Evolutionary conservation across 768 basidiomycete genomes (phyloP).

Genomic region (Peribolospora baueri): DNA sequence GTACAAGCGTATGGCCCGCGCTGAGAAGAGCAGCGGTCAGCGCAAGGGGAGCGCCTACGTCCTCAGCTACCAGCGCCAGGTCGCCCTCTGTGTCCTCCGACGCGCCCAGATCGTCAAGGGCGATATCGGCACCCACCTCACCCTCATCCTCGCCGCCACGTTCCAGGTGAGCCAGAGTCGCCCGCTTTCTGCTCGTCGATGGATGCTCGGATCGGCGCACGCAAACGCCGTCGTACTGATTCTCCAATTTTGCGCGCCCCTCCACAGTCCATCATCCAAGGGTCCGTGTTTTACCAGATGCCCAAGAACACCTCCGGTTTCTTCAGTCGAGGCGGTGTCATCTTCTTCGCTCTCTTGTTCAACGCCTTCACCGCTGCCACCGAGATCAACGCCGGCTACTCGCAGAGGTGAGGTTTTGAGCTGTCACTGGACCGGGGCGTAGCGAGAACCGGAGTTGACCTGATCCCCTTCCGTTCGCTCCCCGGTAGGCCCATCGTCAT

Average conservation of each 20-base stretch:
- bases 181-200: too few relatives aligned
- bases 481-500: constrained; percentile 11
- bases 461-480: neutral
- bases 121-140: constrained; percentile 14
- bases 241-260: constrained; percentile 12
- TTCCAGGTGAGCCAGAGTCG: too few relatives aligned
- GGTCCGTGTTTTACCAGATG: constrained; percentile 39
- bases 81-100: constrained; percentile 25
- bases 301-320: constrained; percentile 33
- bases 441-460: too few relatives aligned
- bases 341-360: constrained; percentile 40
- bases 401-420: constrained; percentile 3
- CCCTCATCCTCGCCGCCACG: too few relatives aligned
- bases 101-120: constrained; percentile 27
- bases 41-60: constrained; percentile 20
- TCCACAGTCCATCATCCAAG: constrained; percentile 31
- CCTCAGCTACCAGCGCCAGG: constrained; percentile 26
- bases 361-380: constrained; percentile 23
- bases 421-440: constrained; percentile 2
- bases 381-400: constrained; percentile 18
- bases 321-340: constrained; percentile 51
- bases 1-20: constrained; percentile 19
- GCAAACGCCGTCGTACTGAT: too few relatives aligned
- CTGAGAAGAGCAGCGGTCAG: constrained; percentile 24
- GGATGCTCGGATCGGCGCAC: too few relatives aligned